Evolutionary conservation across 139 green algal genomes (phyloP).

Genomic region (Micractinium sp.): DNA sequence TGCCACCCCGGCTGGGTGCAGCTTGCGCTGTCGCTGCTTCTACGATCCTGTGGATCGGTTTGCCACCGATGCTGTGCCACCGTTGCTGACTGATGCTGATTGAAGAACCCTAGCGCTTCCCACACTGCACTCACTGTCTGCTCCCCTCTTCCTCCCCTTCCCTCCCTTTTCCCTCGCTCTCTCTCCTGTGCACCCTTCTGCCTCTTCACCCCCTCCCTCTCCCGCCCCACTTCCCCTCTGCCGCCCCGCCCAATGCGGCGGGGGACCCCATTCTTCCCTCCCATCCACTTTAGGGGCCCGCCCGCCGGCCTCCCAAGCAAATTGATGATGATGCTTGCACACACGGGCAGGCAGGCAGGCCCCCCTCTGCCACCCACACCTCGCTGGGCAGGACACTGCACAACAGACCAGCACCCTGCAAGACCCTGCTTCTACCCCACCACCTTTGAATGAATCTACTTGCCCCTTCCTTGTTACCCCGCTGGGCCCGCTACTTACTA

Average conservation of each 20-base stretch:
- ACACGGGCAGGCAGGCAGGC: too few species aligned
- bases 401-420: neutral
- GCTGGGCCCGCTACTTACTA: too few species aligned
- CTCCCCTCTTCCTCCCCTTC: neutral
- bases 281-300: neutral
- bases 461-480: neutral
- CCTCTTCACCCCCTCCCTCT: neutral
- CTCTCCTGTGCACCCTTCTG: neutral
- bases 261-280: neutral
- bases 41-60: too few species aligned
- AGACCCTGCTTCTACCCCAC: neutral
- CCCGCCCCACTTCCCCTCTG: neutral
- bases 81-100: too few species aligned
- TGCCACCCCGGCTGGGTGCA: too few species aligned
- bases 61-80: too few species aligned
- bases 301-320: neutral
- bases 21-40: too few species aligned
- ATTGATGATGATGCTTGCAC: too few species aligned
- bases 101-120: neutral
- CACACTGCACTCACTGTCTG: neutral
- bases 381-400: neutral
- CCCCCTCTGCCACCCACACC: neutral
- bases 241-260: neutral
- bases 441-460: neutral
- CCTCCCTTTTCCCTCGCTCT: neutral